A percentile compares a stretch with the other conserved stretches of the same genome.
Conservation (phyloP, 768 basidiomycete species). For the Pholiota microspora region DNA sequence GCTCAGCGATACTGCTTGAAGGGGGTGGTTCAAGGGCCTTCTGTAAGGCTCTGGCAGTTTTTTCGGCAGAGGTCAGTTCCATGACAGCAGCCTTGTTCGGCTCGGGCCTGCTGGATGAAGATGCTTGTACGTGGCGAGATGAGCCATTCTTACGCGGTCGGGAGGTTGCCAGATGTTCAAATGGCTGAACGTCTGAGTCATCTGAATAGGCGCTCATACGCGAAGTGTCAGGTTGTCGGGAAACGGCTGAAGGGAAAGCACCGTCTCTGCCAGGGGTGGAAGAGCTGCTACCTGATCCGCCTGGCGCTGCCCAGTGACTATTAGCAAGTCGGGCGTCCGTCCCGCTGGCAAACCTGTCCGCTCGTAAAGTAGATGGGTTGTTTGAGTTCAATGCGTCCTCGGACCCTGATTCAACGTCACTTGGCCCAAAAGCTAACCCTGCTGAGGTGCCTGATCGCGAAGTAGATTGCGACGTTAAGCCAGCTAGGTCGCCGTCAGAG, state of each 20-base stretch:
- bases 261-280: conserved; percentile 19
- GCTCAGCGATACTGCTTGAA: conserved; percentile 56
- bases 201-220: conserved; percentile 75
- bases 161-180: conserved; percentile 29
- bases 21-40: conserved; percentile 54
- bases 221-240: conserved; percentile 32
- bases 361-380: conserved; percentile 80
- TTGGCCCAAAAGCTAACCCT: conserved; percentile 45
- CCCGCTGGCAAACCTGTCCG: conserved; percentile 76
- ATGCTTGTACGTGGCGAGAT: conserved; percentile 10
- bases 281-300: conserved; percentile 24
- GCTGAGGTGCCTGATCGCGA: conserved; percentile 56
- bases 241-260: conserved; percentile 22
- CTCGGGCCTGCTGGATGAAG: conserved; percentile 13
- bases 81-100: conserved; percentile 25
- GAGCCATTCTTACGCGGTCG: conserved; percentile 28
- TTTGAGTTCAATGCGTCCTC: conserved; percentile 47
- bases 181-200: conserved; percentile 68
- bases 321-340: conserved; percentile 77
- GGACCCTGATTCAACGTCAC: conserved; percentile 33
- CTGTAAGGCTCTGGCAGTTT: conserved; percentile 65
- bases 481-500: conserved; percentile 62
- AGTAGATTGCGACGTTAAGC: conserved; percentile 54
- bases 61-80: conserved; percentile 65
- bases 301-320: conserved; percentile 69